Evolutionary conservation across 257 asterid species (phyloP), one percentile per base, ranked within the genome.

Genomic region (Misopates orontium): DNA sequence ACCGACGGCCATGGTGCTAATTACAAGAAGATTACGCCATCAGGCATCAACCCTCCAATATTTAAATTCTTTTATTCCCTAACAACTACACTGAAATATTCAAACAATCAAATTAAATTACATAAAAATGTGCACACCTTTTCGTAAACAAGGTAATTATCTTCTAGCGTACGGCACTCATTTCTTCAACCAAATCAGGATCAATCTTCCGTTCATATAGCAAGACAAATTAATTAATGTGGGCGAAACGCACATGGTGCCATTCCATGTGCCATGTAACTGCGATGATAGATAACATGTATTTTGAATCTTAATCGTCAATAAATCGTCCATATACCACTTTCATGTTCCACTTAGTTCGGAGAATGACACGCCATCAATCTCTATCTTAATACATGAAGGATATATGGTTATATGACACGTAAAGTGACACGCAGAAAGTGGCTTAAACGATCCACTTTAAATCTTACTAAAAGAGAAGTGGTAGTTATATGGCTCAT

Each of bases 21-120:
- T 82, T 82, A 83, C 84, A 79, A 71, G 56, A 77, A 76, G 68
- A 75, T 72, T 61, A 68, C 81, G 80, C 79, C 83, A 78, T 45
- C 70, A 28, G 36, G 36, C 36, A 68, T 55, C 68, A 28, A 28
- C 77, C 47, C 62, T 22, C 71, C 77, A 72, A 66, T 28, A 28
- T 55, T 73, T 60, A 60, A 71, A 62, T 76, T 64, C 47, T 55
- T 81, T 82, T 80, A 77, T 77, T 77, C 67, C 23, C 82, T 78
- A 69, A 66, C 80, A 67, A 74, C 90, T 83, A 71, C 85, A 67
- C 79, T 77, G 40, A 74, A 76, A 76, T 66, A 80, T 62, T 31
- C 32, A 25, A 49, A 71, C 39, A 72, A 32, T 74, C 55, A 59
- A 68, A 73, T 69, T 65, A 73, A 69, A 60, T 41, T 23, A 70